Conservation (phyloP, 768 basidiomycete genomes). For the Lactarius hengduanensis region DNA sequence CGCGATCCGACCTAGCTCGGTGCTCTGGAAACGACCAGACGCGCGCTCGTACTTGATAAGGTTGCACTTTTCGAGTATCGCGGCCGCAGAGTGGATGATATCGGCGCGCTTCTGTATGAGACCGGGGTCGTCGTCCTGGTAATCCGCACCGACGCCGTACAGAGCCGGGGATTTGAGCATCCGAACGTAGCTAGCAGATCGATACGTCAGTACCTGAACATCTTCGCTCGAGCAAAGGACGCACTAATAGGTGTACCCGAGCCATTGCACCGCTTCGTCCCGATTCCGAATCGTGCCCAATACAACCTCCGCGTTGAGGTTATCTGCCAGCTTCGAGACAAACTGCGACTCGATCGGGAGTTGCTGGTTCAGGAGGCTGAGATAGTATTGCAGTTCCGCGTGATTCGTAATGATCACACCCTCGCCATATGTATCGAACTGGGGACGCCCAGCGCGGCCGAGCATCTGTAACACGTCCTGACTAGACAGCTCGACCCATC, state of each 20-base stretch:
- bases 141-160: conserved; percentile 87
- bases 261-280: conserved; percentile 97
- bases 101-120: conserved; percentile 93
- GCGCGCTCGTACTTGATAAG: conserved; percentile 92
- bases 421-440: conserved; percentile 96
- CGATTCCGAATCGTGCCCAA: conserved; percentile 92
- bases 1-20: conserved; percentile 91
- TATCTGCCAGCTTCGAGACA: conserved; percentile 88
- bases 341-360: conserved; percentile 97
- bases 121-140: conserved; percentile 78
- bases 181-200: conserved; percentile 72
- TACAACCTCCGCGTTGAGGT: conserved; percentile 96
- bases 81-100: conserved; percentile 91
- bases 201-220: conserved; percentile 27
- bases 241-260: conserved; percentile 87
- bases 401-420: conserved; percentile 99
- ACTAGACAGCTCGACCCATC: conserved; percentile 92
- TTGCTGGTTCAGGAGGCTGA: conserved; percentile 94
- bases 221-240: conserved; percentile 13
- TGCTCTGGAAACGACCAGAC: conserved; percentile 85
- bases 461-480: conserved; percentile 99
- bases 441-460: conserved; percentile 94
- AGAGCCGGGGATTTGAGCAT: conserved; percentile 88
- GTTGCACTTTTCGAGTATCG: conserved; percentile 89
- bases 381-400: conserved; percentile 93